Conservation (phyloP, 805 yeast genomes). For the Kluyveromyces dobzhanskii region DNA sequence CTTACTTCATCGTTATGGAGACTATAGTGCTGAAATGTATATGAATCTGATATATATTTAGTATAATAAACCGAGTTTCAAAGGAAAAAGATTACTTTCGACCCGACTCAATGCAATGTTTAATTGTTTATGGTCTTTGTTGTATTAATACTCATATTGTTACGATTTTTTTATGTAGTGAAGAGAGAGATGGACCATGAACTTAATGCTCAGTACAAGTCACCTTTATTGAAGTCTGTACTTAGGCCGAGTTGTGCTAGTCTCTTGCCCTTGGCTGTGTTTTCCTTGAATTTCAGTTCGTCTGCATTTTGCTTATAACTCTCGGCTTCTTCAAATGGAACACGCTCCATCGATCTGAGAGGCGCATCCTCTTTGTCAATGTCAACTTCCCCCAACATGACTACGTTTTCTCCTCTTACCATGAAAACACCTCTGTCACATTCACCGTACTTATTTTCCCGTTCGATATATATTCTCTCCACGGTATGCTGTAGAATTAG, state of each 20-base stretch:
- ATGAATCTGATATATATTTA: no score
- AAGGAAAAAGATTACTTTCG: no score
- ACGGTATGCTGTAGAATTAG: slow-evolving; percentile 84
- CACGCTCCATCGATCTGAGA: slow-evolving; percentile 44
- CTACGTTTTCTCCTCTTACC: slow-evolving; percentile 94
- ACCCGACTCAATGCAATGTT: no score
- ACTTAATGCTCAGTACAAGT: slow-evolving; percentile 35
- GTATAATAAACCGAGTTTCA: no score
- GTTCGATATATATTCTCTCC: slow-evolving; percentile 69
- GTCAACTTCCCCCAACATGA: slow-evolving; percentile 88
- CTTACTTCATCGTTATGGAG: no score
- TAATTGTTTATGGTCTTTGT: no score
- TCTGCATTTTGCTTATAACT: slow-evolving; percentile 28
- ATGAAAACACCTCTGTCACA: slow-evolving; percentile 70
- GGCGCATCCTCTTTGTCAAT: slow-evolving; percentile 77
- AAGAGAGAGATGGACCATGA: no score
- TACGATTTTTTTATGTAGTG: background rate
- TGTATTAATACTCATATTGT: no score
- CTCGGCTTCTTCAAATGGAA: slow-evolving; percentile 58
- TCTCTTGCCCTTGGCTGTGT: slow-evolving; percentile 39
- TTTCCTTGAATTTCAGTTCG: slow-evolving; percentile 31
- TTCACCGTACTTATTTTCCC: slow-evolving; percentile 58
- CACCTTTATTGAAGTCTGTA: slow-evolving; percentile 48
- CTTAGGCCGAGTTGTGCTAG: slow-evolving; percentile 48
- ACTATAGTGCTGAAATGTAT: no score